Percentiles rank a stretch among this genome's conserved stretches.
Evolutionary conservation across 768 basidiomycete species (phyloP).

Genomic region (Suillus spraguei): DNA sequence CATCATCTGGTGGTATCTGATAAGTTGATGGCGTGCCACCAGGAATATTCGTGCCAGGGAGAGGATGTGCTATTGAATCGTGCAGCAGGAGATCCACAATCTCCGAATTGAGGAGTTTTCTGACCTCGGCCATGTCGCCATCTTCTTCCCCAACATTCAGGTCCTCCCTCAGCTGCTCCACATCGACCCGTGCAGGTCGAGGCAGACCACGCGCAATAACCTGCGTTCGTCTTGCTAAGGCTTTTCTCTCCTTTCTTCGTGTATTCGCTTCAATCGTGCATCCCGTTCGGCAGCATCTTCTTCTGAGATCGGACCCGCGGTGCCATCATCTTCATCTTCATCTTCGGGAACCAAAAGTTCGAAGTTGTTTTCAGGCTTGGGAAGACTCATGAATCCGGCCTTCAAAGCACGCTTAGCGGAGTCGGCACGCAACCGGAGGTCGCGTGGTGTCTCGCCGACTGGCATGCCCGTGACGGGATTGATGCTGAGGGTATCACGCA

Average conservation of each 20-base stretch:
- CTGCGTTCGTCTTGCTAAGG: conserved; percentile 80
- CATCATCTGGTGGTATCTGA: conserved; percentile 75
- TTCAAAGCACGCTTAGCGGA: conserved; percentile 77
- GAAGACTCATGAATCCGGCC: conserved; percentile 80
- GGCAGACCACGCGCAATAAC: conserved; percentile 84
- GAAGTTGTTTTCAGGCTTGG: conserved; percentile 96
- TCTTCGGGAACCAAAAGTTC: conserved; percentile 92
- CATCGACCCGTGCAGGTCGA: conserved; percentile 82
- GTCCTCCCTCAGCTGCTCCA: conserved; percentile 59
- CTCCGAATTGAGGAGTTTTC: conserved; percentile 73
- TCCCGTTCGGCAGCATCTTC: conserved; percentile 96
- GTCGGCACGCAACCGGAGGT: conserved; percentile 61
- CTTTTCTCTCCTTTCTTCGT: conserved; percentile 76
- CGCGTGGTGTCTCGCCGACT: conserved; percentile 72
- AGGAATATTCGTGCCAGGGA: conserved; percentile 83
- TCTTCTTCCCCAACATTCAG: conserved; percentile 54
- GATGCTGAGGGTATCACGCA: conserved; percentile 90
- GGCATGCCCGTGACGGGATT: conserved; percentile 70
- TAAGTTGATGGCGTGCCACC: conserved; percentile 74
- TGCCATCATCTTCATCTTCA: conserved; percentile 54
- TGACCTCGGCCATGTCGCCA: conserved; percentile 50
- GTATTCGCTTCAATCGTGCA: conserved; percentile 60
- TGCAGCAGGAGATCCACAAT: conserved; percentile 80
- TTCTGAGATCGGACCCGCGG: conserved; percentile 36
- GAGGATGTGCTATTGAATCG: conserved; percentile 83